These are phyloP conservation scores for Emergomyces africanus DNA, from an alignment of 2,329 filamentous ascomycete species.

Conservation along the genomic window DNA sequence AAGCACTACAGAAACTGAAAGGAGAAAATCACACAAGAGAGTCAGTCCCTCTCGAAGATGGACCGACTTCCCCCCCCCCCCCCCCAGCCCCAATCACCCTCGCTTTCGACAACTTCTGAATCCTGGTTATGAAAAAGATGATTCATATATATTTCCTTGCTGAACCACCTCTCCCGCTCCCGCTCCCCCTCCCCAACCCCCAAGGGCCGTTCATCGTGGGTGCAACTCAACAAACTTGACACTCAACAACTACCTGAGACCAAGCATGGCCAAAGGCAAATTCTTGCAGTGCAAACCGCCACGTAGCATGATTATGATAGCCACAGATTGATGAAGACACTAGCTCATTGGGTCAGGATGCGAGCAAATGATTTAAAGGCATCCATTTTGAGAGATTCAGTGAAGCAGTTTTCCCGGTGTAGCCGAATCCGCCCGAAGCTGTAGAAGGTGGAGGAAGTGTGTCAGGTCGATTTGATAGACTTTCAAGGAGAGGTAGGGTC, in stretches of 20 bases:
- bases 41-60: slow-evolving; percentile 11
- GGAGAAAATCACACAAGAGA: slow-evolving; percentile 3
- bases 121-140: slow-evolving; percentile 9
- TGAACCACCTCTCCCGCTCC: too few relatives aligned
- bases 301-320: slow-evolving; percentile 26
- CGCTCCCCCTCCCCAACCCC: slow-evolving; percentile 8
- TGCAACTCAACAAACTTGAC: slow-evolving; percentile 5
- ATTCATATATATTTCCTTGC: slow-evolving; percentile 10
- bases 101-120: slow-evolving; percentile 20
- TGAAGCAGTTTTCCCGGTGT: slow-evolving; percentile 11
- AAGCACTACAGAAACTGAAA: slow-evolving; percentile 2
- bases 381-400: slow-evolving; percentile 25
- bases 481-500: slow-evolving; percentile 8
- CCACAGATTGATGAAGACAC: slow-evolving; percentile 20
- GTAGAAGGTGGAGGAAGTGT: slow-evolving; percentile 7
- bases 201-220: background rate
- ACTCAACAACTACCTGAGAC: background rate
- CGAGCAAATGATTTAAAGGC: slow-evolving; percentile 18
- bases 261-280: slow-evolving; percentile 17
- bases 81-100: slow-evolving; percentile 26
- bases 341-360: slow-evolving; percentile 26
- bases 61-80: slow-evolving; percentile 31
- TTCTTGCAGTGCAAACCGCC: slow-evolving; percentile 26
- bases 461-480: slow-evolving; percentile 8
- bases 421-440: slow-evolving; percentile 11